Evolutionary conservation across 2,329 filamentous ascomycete species (phyloP).

Genomic region (Clonostachys chloroleuca): DNA sequence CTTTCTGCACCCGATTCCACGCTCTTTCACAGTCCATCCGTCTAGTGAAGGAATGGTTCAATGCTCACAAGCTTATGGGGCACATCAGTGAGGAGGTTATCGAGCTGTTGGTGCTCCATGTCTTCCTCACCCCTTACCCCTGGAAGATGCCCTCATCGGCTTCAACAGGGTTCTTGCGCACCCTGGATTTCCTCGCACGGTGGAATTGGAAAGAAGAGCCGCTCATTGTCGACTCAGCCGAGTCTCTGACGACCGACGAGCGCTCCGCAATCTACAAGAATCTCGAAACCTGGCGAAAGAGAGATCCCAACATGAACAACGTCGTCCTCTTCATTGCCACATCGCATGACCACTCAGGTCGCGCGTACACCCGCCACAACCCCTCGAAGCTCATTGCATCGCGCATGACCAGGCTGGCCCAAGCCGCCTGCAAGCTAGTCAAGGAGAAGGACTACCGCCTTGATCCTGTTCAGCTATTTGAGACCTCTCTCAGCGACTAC

Average conservation of each 20-base stretch:
- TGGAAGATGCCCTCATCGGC: conserved; percentile 75
- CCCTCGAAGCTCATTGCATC: conserved; percentile 81
- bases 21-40: conserved; percentile 79
- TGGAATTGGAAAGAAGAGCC: conserved; percentile 93
- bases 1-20: conserved; percentile 74
- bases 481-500: conserved; percentile 70
- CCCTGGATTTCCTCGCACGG: conserved; percentile 71
- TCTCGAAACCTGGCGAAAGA: conserved; percentile 79
- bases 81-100: conserved; percentile 79
- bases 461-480: conserved; percentile 57
- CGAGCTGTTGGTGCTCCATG: conserved; percentile 74
- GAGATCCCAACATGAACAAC: conserved; percentile 85
- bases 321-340: conserved; percentile 79
- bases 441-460: conserved; percentile 46
- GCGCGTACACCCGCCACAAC: conserved; percentile 67
- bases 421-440: conserved; percentile 65
- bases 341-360: conserved; percentile 71
- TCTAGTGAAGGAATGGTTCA: conserved; percentile 86
- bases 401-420: conserved; percentile 77
- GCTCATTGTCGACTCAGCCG: conserved; percentile 68
- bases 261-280: conserved; percentile 62
- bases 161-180: conserved; percentile 76
- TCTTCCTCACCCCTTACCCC: conserved; percentile 78
- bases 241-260: conserved; percentile 57
- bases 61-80: conserved; percentile 70